Evolutionary conservation across 768 basidiomycete genomes (phyloP).

Genomic region (Serpula lacrymans): DNA sequence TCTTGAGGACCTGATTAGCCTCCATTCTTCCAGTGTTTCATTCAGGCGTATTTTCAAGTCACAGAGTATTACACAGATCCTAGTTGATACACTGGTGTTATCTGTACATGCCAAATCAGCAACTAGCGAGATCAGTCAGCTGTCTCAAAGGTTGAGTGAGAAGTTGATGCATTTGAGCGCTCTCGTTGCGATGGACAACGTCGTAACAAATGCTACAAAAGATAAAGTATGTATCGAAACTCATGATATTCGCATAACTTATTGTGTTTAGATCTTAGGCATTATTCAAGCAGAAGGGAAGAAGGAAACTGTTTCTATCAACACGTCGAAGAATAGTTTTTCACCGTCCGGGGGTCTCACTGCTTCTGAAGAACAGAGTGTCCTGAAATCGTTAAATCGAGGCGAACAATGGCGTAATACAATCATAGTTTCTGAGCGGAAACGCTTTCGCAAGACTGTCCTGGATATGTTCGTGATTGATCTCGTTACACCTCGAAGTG

Average conservation of each 20-base stretch:
- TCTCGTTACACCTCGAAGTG: neutral
- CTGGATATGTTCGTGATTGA: slow-evolving; percentile 61
- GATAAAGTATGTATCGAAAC: slow-evolving; percentile 50
- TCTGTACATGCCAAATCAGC: slow-evolving; percentile 48
- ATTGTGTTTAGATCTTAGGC: slow-evolving; percentile 49
- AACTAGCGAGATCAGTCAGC: slow-evolving; percentile 37
- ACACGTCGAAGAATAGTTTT: too few relatives aligned
- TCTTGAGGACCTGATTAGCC: slow-evolving; percentile 63
- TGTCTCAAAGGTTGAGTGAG: slow-evolving; percentile 55
- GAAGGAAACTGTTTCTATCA: neutral
- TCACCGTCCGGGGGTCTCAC: slow-evolving; percentile 16
- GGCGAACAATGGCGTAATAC: slow-evolving; percentile 74
- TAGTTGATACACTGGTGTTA: slow-evolving; percentile 59
- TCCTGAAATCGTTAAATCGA: slow-evolving; percentile 58
- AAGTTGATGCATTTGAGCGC: slow-evolving; percentile 70
- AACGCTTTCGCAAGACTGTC: slow-evolving; percentile 64
- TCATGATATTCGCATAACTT: neutral
- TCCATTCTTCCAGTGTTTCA: slow-evolving; percentile 59
- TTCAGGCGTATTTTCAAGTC: slow-evolving; percentile 76
- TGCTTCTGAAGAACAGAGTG: slow-evolving; percentile 30
- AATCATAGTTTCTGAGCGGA: slow-evolving; percentile 65
- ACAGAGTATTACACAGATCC: slow-evolving; percentile 62
- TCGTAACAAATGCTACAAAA: slow-evolving; percentile 63
- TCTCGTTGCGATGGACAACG: slow-evolving; percentile 61
- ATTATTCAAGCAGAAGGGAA: slow-evolving; percentile 38